Evolutionary conservation across 352 stramenopile genomes (phyloP).

Genomic region (Pythium rhizo-oryzae): DNA sequence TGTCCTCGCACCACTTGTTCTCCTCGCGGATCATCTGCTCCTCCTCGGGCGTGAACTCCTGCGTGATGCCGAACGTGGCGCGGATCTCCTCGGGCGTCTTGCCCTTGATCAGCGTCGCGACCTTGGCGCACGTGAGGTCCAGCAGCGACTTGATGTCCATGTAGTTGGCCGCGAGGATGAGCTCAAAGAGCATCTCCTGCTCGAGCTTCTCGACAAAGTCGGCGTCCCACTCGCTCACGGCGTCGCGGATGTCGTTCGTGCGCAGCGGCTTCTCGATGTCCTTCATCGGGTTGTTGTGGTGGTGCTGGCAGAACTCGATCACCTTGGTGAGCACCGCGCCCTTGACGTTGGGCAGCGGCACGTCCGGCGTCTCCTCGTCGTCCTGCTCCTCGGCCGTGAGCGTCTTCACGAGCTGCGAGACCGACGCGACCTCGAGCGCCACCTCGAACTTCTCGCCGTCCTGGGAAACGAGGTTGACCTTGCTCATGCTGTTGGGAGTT

Average conservation of each 20-base stretch:
- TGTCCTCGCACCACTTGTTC: conserved; percentile 75
- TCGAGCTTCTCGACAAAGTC: conserved; percentile 55
- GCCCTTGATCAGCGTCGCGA: conserved; percentile 63
- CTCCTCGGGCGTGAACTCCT: conserved; percentile 67
- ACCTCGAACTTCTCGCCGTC: conserved; percentile 65
- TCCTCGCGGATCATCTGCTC: conserved; percentile 65
- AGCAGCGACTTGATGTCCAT: conserved; percentile 74
- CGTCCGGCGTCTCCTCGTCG: conserved; percentile 42
- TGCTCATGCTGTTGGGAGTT: conserved; percentile 23
- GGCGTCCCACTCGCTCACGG: conserved; percentile 55
- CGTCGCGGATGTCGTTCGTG: conserved; percentile 50
- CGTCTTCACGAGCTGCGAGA: conserved; percentile 61
- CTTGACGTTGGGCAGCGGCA: conserved; percentile 69
- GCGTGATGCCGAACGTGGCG: conserved; percentile 58
- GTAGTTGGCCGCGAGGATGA: conserved; percentile 71
- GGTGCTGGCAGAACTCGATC: conserved; percentile 61
- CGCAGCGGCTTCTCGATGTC: conserved; percentile 69
- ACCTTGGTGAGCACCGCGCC: conserved; percentile 50
- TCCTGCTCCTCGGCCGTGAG: conserved; percentile 44
- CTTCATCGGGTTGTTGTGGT: conserved; percentile 54
- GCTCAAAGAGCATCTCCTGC: conserved; percentile 65
- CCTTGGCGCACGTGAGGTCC: conserved; percentile 59
- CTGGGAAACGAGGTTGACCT: conserved; percentile 56
- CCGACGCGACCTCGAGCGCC: conserved; percentile 33
- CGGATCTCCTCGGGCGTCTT: conserved; percentile 69